A percentile compares a stretch with the other conserved stretches of the same genome.
Conservation (phyloP, 179 eudicot genomes). For the Gypsophila paniculata region DNA sequence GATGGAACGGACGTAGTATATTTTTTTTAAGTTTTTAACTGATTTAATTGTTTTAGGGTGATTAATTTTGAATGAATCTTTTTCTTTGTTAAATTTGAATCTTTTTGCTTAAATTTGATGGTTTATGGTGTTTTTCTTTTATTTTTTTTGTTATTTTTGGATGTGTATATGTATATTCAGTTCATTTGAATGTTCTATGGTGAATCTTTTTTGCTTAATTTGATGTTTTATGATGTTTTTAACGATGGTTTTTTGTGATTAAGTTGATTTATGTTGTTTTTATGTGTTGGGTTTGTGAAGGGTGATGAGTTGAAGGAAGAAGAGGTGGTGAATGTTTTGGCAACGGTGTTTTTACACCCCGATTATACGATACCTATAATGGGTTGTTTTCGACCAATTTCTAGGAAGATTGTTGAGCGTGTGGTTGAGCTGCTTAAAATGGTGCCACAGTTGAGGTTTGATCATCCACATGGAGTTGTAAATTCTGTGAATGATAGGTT, state of each 20-base stretch:
- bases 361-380: constrained; percentile 68
- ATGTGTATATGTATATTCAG: background rate
- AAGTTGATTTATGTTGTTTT: constrained; percentile 14
- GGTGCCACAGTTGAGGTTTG: constrained; percentile 49
- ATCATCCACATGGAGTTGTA: constrained; percentile 25
- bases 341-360: constrained; percentile 59
- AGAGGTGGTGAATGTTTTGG: constrained; percentile 58
- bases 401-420: constrained; percentile 49
- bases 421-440: constrained; percentile 44
- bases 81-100: no score
- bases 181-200: background rate
- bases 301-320: constrained; percentile 52
- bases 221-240: background rate
- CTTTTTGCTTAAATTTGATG: no score
- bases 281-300: constrained; percentile 34
- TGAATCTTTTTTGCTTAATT: background rate
- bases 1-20: no score
- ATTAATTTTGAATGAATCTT: no score
- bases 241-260: background rate
- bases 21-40: no score
- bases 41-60: no score
- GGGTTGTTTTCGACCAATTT: constrained; percentile 83
- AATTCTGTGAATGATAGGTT: constrained; percentile 37
- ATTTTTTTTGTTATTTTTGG: no score
- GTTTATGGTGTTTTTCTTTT: no score